Base-by-base conservation (phyloP, 805 yeast species). In the Hanseniaspora thailandica region DNA sequence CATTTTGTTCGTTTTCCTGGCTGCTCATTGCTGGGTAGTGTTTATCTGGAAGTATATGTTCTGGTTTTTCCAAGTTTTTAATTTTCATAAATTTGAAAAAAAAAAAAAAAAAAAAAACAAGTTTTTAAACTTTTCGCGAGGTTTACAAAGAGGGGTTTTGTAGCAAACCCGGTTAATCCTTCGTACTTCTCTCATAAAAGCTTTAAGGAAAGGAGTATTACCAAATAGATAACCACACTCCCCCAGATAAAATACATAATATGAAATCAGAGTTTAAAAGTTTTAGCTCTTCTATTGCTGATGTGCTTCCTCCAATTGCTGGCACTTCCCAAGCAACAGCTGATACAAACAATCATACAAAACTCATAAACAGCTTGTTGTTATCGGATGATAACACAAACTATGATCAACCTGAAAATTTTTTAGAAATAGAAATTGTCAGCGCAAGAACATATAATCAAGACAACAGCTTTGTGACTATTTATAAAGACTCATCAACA, bases 321-420 rank as follows among this genome's bases (percentile, higher is more conserved):
- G 17, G 3, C 26, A 26, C 17, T 8, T 28, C 26, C n/a, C 4
- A n/a, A 1, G 19, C 36, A 41, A 6, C 17, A 6, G 17, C 15
- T 4, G 8, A 47, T 33, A 25, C 33, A 31, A 41, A 49, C 34
- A 28, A 33, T 12, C 34, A 41, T 9, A n/a, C 28, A 47, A 43
- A 44, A 43, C 40, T 22, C 9, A 28, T 46, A 12, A 45, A 45
- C 45, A 52, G 50, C 19, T 39, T 45, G 19, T 31, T 36, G 25
- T 23, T 52, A 15, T 17, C 47, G 10, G 50, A 52, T 25, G 55
- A 52, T 30, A 45, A 47, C 12, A 53, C 45, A 10, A 53, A 53
- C 28, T 93, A 93, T 63, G 96, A 94, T 0, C 95, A 85, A 61
- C 97, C 97, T 0, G 97, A 93, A 66, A 86, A 87, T 68, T 86